Evolutionary conservation across 768 basidiomycete genomes (phyloP).

Genomic region (Psilocybe cubensis): DNA sequence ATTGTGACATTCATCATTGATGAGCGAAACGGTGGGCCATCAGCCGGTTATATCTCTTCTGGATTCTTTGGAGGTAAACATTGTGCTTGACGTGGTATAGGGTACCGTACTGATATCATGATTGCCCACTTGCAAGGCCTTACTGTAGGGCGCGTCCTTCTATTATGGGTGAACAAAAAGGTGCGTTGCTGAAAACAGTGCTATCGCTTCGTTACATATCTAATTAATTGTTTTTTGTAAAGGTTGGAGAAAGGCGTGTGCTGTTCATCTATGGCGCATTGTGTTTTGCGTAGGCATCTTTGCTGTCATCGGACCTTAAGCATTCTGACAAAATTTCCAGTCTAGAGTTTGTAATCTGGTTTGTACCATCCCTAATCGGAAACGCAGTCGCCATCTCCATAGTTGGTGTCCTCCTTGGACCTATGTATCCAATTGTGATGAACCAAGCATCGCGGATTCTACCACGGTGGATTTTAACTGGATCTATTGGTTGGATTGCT

Average conservation of each 20-base stretch:
- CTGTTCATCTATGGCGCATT: slow-evolving; percentile 55
- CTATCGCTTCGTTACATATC: background rate
- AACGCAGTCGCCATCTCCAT: slow-evolving; percentile 66
- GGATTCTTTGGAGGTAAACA: slow-evolving; percentile 58
- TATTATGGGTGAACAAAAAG: slow-evolving; percentile 60
- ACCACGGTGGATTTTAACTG: slow-evolving; percentile 70
- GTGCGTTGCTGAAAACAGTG: slow-evolving; percentile 22
- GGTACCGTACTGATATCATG: too few species aligned
- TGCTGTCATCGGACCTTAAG: too few species aligned
- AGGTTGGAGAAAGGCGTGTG: slow-evolving; percentile 62
- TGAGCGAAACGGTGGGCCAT: slow-evolving; percentile 38
- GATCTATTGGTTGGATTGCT: slow-evolving; percentile 70
- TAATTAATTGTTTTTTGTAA: background rate
- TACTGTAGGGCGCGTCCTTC: slow-evolving; percentile 54
- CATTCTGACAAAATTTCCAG: slow-evolving; percentile 19
- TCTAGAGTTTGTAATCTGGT: slow-evolving; percentile 70
- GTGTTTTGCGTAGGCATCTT: slow-evolving; percentile 35
- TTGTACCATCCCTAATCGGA: slow-evolving; percentile 66
- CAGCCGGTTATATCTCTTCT: slow-evolving; percentile 57
- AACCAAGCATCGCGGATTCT: slow-evolving; percentile 70
- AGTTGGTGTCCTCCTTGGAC: slow-evolving; percentile 72
- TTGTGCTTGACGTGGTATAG: too few species aligned
- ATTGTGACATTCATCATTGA: slow-evolving; percentile 61
- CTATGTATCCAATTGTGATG: slow-evolving; percentile 76
- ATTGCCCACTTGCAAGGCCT: too few species aligned